These are phyloP conservation scores for slime mould (Dictyostelium discoideum) DNA, from an alignment of 78 protist genomes.

Conservation along the genomic window DNA sequence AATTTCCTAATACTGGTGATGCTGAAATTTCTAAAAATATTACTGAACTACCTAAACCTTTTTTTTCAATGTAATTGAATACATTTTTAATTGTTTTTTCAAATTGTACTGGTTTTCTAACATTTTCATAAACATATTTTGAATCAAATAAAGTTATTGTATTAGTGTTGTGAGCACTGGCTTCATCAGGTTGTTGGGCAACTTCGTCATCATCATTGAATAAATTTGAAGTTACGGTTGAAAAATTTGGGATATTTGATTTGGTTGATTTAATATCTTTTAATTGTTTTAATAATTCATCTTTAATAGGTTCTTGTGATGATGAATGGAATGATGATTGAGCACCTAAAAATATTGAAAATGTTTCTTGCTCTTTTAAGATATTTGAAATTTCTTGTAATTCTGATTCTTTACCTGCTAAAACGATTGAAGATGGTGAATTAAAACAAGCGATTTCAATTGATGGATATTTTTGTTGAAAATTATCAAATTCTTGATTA, in stretches of 20 bases:
- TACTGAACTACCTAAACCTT: background rate
- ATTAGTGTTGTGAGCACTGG: too few species aligned
- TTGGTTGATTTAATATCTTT: background rate
- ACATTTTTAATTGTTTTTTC: slow-evolving; percentile 3
- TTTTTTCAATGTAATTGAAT: background rate
- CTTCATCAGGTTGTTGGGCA: too few species aligned
- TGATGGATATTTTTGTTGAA: background rate
- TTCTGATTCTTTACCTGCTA: slow-evolving; percentile 22
- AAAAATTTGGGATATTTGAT: background rate
- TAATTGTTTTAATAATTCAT: background rate
- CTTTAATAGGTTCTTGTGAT: slow-evolving; percentile 12
- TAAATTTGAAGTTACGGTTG: background rate
- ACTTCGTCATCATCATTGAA: background rate
- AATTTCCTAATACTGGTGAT: background rate
- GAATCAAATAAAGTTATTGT: background rate
- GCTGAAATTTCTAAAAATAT: slow-evolving; percentile 18
- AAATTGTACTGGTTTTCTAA: slow-evolving; percentile 29
- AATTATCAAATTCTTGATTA: background rate
- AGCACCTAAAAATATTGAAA: slow-evolving; percentile 3
- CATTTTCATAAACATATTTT: background rate
- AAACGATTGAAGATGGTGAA: slow-evolving; percentile 27
- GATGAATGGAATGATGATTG: slow-evolving; percentile 54
- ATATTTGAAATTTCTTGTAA: background rate
- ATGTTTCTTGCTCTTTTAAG: background rate
- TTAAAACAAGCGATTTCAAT: slow-evolving; percentile 56